Percentiles rank a stretch among this genome's conserved stretches.
phyloP scores from a whole-genome alignment of 2,329 filamentous ascomycete species.

The Biscogniauxia marginata region DNA sequence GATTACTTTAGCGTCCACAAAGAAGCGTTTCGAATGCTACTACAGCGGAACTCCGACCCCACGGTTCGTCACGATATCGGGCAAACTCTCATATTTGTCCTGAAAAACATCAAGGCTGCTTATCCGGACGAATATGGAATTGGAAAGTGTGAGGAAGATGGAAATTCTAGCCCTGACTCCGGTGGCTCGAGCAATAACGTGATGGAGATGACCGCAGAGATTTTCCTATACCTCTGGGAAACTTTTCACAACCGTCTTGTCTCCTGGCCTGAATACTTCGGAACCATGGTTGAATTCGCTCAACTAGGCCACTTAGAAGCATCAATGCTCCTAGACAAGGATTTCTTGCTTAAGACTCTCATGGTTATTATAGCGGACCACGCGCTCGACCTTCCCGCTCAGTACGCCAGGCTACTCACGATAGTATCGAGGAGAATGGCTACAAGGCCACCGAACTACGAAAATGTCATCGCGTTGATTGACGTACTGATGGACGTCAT shows the following conservation, averaged over 20 bases:
- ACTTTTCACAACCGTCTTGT: constrained; percentile 60
- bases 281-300: constrained; percentile 65
- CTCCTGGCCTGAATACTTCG: constrained; percentile 77
- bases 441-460: constrained; percentile 53
- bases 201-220: constrained; percentile 40
- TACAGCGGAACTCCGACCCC: constrained; percentile 60
- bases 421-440: constrained; percentile 50
- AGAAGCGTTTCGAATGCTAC: constrained; percentile 60
- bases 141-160: constrained; percentile 27
- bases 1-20: constrained; percentile 58
- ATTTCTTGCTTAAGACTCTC: constrained; percentile 59
- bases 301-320: constrained; percentile 59
- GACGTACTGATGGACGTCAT: constrained; percentile 45
- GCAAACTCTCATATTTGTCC: constrained; percentile 50
- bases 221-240: constrained; percentile 59
- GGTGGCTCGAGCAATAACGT: constrained; percentile 31
- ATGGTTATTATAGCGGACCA: constrained; percentile 62
- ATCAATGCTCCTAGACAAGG: constrained; percentile 56
- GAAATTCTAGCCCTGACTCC: constrained; percentile 29
- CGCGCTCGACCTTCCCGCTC: constrained; percentile 47
- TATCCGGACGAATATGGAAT: constrained; percentile 49
- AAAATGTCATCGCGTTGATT: constrained; percentile 50
- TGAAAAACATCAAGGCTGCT: constrained; percentile 50
- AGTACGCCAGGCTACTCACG: constrained; percentile 55
- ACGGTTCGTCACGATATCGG: constrained; percentile 54